Conservation (phyloP, 345 rosid species). For the Hibiscus syriacus region DNA sequence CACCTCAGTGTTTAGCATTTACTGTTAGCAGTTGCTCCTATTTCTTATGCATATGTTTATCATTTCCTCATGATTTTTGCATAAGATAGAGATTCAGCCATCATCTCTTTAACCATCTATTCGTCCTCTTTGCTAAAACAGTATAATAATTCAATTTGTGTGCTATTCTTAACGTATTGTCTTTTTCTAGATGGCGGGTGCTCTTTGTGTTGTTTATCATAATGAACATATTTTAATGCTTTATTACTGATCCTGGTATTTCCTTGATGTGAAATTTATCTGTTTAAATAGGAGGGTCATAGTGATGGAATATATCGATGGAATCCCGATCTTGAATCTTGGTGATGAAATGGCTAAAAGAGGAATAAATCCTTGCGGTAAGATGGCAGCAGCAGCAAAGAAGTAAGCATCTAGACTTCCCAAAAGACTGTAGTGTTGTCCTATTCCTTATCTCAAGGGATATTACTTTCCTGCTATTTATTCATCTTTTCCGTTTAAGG, state of each 20-base stretch:
- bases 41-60: neutral
- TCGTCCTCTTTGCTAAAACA: neutral
- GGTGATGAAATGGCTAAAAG: conserved; percentile 88
- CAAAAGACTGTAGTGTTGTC: conserved; percentile 26
- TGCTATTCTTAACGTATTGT: neutral
- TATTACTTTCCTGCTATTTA: conserved; percentile 5
- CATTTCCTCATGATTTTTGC: neutral
- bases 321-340: conserved; percentile 84
- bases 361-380: conserved; percentile 82
- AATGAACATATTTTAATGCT: conserved; percentile 6
- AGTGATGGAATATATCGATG: conserved; percentile 91
- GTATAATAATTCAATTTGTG: neutral
- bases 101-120: neutral
- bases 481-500: neutral
- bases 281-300: conserved; percentile 55
- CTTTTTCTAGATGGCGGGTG: neutral
- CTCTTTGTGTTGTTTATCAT: neutral
- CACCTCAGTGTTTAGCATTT: neutral
- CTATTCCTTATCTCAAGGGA: conserved; percentile 10
- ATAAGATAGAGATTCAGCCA: neutral
- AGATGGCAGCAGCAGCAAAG: conserved; percentile 86
- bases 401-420: conserved; percentile 69
- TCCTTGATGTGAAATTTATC: neutral
- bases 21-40: neutral
- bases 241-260: conserved; percentile 12